A percentile compares a stretch with the other conserved stretches of the same genome.
phyloP scores from a whole-genome alignment of 2,329 filamentous ascomycete species.

The Cytospora paraplurivora region DNA sequence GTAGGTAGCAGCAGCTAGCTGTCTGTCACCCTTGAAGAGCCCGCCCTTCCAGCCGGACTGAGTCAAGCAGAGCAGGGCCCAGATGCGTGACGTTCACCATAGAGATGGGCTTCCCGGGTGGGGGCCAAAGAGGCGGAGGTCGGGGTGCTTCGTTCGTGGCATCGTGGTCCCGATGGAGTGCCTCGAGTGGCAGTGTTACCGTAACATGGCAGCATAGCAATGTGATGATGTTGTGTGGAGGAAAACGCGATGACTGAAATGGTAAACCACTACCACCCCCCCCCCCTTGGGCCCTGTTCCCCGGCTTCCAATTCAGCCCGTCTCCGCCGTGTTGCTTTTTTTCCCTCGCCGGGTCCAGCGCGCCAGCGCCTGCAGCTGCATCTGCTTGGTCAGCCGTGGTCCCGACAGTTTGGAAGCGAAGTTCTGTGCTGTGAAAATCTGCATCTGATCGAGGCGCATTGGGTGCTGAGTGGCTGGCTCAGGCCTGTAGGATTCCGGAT shows the following conservation, averaged over 20 bases:
- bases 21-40: not conserved
- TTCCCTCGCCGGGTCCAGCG: conserved; percentile 10
- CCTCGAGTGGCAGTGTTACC: not conserved
- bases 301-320: not conserved
- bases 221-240: too few relatives aligned
- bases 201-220: not conserved
- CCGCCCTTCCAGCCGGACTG: not conserved
- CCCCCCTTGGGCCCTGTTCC: too few relatives aligned
- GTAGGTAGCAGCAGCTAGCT: not conserved
- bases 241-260: not conserved
- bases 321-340: not conserved
- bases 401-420: conserved; percentile 24
- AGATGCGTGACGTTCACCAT: not conserved
- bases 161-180: not conserved
- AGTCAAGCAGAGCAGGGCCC: not conserved
- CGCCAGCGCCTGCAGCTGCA: conserved; percentile 19
- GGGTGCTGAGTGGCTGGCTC: conserved; percentile 23
- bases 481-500: conserved; percentile 9
- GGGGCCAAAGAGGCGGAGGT: not conserved
- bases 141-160: not conserved
- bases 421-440: conserved; percentile 10
- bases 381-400: conserved; percentile 23
- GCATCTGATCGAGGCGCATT: conserved; percentile 12
- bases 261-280: not conserved
- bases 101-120: not conserved